Evolutionary conservation across 805 yeast species (phyloP).

Genomic region (Wickerhamomyces silvicola): DNA sequence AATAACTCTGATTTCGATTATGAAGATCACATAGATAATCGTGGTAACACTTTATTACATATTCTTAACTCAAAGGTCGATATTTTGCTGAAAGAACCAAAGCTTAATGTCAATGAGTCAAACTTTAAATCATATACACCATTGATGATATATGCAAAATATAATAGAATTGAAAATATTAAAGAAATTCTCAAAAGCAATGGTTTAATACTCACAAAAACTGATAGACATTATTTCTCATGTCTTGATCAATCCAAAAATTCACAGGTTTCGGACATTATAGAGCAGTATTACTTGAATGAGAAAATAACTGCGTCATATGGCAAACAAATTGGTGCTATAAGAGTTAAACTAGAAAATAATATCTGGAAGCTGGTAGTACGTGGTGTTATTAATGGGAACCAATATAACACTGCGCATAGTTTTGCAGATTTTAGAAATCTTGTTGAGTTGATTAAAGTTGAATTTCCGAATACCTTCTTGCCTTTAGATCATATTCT

Average conservation of each 20-base stretch:
- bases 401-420: constrained; percentile 19
- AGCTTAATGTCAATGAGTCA: constrained; percentile 48
- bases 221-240: constrained; percentile 24
- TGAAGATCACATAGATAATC: constrained; percentile 60
- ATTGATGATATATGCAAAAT: constrained; percentile 61
- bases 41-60: constrained; percentile 76
- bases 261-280: constrained; percentile 25
- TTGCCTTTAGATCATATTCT: constrained; percentile 23
- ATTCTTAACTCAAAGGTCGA: constrained; percentile 48
- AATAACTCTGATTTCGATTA: constrained; percentile 33
- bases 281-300: constrained; percentile 25
- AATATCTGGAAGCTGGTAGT: constrained; percentile 23
- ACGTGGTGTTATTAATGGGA: constrained; percentile 24
- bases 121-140: constrained; percentile 63
- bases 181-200: constrained; percentile 40
- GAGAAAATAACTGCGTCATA: constrained; percentile 15
- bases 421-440: constrained; percentile 26
- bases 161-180: constrained; percentile 58
- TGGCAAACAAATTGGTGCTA: constrained; percentile 25
- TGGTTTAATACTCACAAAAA: constrained; percentile 38
- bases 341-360: constrained; percentile 29
- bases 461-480: constrained; percentile 30
- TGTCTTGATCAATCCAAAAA: constrained; percentile 43
- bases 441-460: constrained; percentile 27
- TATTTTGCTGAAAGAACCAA: constrained; percentile 30